These are phyloP conservation scores for Mortierella sp. DNA, from an alignment of 371 early-diverging fungal species.

Conservation along the genomic window DNA sequence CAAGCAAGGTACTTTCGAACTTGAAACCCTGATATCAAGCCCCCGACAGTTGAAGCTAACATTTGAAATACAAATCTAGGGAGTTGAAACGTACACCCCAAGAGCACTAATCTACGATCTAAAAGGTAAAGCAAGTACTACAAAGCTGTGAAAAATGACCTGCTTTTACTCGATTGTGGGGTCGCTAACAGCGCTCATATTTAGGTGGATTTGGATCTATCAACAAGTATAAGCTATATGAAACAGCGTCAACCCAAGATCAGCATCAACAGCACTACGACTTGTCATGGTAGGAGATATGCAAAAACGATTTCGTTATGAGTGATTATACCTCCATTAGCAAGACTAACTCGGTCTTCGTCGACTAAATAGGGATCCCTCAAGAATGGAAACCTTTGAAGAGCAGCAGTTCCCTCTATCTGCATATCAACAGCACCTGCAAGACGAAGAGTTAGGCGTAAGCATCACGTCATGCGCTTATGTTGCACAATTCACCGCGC, in stretches of 20 bases:
- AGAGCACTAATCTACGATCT: slow-evolving; percentile 83
- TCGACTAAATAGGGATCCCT: slow-evolving; percentile 32
- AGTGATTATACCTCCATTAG: neutral
- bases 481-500: neutral
- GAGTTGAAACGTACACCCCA: slow-evolving; percentile 80
- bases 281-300: slow-evolving; percentile 30
- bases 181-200: neutral
- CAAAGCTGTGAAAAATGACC: neutral
- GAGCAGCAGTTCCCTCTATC: slow-evolving; percentile 36
- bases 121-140: slow-evolving; percentile 61
- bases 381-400: slow-evolving; percentile 55
- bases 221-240: slow-evolving; percentile 74
- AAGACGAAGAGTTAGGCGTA: slow-evolving; percentile 50
- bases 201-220: slow-evolving; percentile 80
- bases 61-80: slow-evolving; percentile 53
- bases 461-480: neutral
- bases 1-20: slow-evolving; percentile 19
- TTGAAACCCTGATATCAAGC: neutral
- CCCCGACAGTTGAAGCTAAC: neutral
- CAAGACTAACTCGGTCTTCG: neutral
- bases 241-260: slow-evolving; percentile 30
- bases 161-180: neutral
- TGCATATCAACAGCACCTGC: slow-evolving; percentile 44
- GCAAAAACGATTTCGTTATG: neutral
- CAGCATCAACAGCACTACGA: slow-evolving; percentile 27